phyloP scores from a whole-genome alignment of 2,329 filamentous ascomycete genomes.

The Paecilomyces sp. region DNA sequence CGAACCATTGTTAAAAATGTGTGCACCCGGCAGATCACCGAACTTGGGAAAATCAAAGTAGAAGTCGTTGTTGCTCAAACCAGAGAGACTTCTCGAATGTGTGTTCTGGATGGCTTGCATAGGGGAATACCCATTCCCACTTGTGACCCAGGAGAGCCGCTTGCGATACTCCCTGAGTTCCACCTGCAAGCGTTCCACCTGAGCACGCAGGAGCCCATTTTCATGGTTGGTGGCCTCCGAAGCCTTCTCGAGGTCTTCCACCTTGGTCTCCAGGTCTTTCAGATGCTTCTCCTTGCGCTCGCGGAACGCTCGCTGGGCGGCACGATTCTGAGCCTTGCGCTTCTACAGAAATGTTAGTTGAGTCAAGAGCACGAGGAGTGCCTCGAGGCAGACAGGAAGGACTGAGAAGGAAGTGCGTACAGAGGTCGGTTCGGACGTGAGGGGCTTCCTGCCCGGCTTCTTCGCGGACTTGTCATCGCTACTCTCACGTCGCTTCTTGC shows the following conservation, averaged over 20 bases:
- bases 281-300: conserved; percentile 83
- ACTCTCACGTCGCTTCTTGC: conserved; percentile 65
- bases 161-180: conserved; percentile 90
- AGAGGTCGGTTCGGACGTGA: conserved; percentile 91
- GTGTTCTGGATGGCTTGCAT: conserved; percentile 40
- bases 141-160: conserved; percentile 60
- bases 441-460: conserved; percentile 92
- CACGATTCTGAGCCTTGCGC: conserved; percentile 84
- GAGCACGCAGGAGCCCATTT: conserved; percentile 74
- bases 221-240: conserved; percentile 79
- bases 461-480: conserved; percentile 80
- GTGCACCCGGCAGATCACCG: conserved; percentile 58
- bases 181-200: conserved; percentile 77
- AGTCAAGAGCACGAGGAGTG: background rate
- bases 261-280: conserved; percentile 48
- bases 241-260: conserved; percentile 64
- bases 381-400: background rate
- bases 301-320: conserved; percentile 85
- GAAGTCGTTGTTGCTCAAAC: conserved; percentile 70
- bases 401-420: conserved; percentile 51
- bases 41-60: conserved; percentile 96
- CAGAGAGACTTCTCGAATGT: conserved; percentile 44
- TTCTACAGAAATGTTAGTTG: conserved; percentile 29
- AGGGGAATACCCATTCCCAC: conserved; percentile 40
- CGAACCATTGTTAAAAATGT: conserved; percentile 45